Conservation (phyloP, 192 early-diverging fungal species). For the Coemansia sp. region DNA sequence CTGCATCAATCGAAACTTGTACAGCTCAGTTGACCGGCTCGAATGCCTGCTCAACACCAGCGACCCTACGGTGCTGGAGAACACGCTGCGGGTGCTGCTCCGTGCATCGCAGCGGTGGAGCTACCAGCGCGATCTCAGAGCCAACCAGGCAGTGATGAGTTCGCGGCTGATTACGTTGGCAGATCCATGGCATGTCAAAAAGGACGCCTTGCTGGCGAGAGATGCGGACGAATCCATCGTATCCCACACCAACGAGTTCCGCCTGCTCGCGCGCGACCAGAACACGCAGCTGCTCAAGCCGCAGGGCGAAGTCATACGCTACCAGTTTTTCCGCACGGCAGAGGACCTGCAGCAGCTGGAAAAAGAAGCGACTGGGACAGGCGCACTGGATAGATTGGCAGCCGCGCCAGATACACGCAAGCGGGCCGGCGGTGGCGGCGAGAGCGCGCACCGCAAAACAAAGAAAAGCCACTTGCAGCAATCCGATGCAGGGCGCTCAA, state of each 20-base stretch:
- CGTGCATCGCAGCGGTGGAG: constrained; percentile 87
- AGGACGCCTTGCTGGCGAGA: constrained; percentile 15
- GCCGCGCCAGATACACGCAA: constrained; percentile 3
- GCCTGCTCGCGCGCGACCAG: constrained; percentile 23
- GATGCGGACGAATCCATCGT: constrained; percentile 4
- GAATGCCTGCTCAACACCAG: constrained; percentile 72
- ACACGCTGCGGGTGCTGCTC: constrained; percentile 75
- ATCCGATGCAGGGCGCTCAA: neutral
- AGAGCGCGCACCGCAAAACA: constrained; percentile 12
- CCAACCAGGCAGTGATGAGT: constrained; percentile 38
- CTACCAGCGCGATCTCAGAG: constrained; percentile 66
- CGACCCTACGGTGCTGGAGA: constrained; percentile 79
- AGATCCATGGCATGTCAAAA: constrained; percentile 41
- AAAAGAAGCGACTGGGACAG: constrained; percentile 3
- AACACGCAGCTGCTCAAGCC: constrained; percentile 16
- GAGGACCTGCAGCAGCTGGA: constrained; percentile 45
- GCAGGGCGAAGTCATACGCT: constrained; percentile 30
- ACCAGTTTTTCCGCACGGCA: constrained; percentile 49
- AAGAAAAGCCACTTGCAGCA: constrained; percentile 18
- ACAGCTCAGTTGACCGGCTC: constrained; percentile 83
- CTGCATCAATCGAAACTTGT: constrained; percentile 91
- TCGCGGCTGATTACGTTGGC: constrained; percentile 33
- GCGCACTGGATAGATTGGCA: neutral
- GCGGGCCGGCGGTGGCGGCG: neutral
- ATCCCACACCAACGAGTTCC: constrained; percentile 48